Base-by-base conservation (phyloP, 768 basidiomycete genomes). In the Kwoniella europaea region DNA sequence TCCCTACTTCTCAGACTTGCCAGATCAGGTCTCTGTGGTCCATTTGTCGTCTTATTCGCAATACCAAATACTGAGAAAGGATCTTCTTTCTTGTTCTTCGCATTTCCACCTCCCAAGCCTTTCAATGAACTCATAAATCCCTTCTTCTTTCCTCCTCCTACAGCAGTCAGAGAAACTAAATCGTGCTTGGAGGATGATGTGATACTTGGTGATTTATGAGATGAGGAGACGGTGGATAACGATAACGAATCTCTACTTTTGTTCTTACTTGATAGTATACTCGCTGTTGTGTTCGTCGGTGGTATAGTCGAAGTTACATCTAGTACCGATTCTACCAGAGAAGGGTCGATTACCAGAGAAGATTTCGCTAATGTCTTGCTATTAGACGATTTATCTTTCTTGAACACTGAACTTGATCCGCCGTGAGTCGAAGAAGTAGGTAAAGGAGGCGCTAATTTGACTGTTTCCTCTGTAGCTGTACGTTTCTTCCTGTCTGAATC, bases 391-490 rank as follows among this genome's bases (percentile, higher is more conserved):
- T 62, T 52, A 12, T 62, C 42, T 44, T 57, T 58, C 43, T 59
- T 22, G 29, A 42, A n/a, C 5, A 41, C 57, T 2, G n/a, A 18
- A n/a, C 1, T 41, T 29, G 10, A 24, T 10, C 35, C 42, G 18
- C 35, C 35, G 7, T 35, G 35, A 35, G 65, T 52, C 20, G 68
- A 55, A 15, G 68, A 46, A 15, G n/a, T 50, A 22, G 27, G 50
- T 43, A 35, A 41, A 4, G 29, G 59, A 35, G 43, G 29, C 0
- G 50, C 18, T 24, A 65, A 22, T 53, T 35, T 57, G 20, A 70
- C 53, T 35, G 68, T 70, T 35, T 70, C 68, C n/a, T 65, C 63
- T 10, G 68, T 70, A 22, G 63, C 20, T 35, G 68, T 70, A 16
- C 63, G 53, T 52, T 70, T 70, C 29, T 63, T 44, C 27, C 58